Evolutionary conservation across 805 yeast genomes (phyloP).

Genomic region (Candida schatavii): DNA sequence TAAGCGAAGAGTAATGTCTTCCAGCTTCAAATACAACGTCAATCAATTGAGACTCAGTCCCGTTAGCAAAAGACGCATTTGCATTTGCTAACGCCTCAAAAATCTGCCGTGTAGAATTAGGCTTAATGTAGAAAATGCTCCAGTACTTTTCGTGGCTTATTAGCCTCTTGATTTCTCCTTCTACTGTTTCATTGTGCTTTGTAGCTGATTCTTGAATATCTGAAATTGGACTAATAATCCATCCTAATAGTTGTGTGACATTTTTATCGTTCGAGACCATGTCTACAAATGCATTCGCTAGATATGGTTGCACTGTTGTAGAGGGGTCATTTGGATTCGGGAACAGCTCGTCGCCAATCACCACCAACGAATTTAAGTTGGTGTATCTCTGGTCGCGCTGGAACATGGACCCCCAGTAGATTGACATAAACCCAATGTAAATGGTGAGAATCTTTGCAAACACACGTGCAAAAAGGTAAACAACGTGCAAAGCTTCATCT

Average conservation of each 20-base stretch:
- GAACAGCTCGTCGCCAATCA: conserved; percentile 27
- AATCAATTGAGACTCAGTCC: conserved; percentile 13
- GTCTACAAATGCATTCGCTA: conserved; percentile 16
- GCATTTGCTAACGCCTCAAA: conserved; percentile 15
- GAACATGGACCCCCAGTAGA: conserved; percentile 42
- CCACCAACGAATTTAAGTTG: conserved; percentile 36
- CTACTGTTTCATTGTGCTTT: conserved; percentile 16
- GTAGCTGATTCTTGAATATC: conserved; percentile 14
- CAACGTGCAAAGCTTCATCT: conserved; percentile 8
- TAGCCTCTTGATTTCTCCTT: conserved; percentile 15
- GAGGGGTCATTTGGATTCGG: conserved; percentile 11
- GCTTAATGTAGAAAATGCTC: conserved; percentile 25
- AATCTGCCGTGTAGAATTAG: conserved; percentile 24
- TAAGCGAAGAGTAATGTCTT: conserved; percentile 28
- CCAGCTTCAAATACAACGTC: conserved; percentile 25
- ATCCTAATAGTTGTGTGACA: conserved; percentile 15
- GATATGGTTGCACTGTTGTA: conserved; percentile 14
- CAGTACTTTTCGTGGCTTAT: conserved; percentile 31
- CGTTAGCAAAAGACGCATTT: conserved; percentile 10
- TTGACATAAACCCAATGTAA: conserved; percentile 30
- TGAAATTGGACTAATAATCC: conserved; percentile 12
- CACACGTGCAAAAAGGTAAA: conserved; percentile 11
- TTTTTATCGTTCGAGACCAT: conserved; percentile 13
- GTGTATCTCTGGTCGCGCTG: conserved; percentile 24
- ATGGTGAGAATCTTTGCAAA: conserved; percentile 18